Conservation (phyloP, 2,329 filamentous ascomycete genomes). For the Fusarium anguioides region DNA sequence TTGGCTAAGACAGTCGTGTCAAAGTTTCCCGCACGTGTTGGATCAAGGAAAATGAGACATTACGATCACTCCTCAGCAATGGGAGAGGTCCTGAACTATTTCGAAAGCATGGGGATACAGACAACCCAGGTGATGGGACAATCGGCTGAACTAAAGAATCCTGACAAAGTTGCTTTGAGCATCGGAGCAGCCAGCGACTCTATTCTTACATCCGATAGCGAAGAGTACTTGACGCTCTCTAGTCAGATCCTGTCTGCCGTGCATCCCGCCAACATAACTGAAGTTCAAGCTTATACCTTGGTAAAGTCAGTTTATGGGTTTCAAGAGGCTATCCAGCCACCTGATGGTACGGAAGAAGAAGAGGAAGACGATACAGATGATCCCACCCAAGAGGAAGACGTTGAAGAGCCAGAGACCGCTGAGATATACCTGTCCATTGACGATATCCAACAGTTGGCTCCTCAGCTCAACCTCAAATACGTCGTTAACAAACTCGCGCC, state of each 20-base stretch:
- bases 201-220: neutral
- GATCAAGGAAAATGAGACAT: neutral
- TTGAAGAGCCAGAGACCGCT: too few species aligned
- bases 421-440: neutral
- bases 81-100: neutral
- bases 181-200: neutral
- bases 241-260: conserved; percentile 6
- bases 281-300: neutral
- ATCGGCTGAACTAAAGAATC: neutral
- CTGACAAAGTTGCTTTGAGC: neutral
- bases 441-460: conserved; percentile 1
- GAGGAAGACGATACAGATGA: neutral
- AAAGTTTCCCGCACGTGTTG: neutral
- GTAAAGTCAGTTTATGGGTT: neutral
- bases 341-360: neutral
- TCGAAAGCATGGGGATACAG: conserved; percentile 16
- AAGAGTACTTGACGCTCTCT: conserved; percentile 1
- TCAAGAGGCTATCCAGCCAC: neutral
- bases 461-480: conserved; percentile 18
- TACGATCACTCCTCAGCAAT: conserved; percentile 3
- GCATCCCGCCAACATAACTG: conserved; percentile 23
- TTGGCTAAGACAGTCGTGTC: conserved; percentile 56
- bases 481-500: conserved; percentile 13
- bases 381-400: too few species aligned
- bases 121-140: too few species aligned